Evolutionary conservation across 2,329 filamentous ascomycete species (phyloP).

Genomic region (Phaeosphaeriaceae sp.): DNA sequence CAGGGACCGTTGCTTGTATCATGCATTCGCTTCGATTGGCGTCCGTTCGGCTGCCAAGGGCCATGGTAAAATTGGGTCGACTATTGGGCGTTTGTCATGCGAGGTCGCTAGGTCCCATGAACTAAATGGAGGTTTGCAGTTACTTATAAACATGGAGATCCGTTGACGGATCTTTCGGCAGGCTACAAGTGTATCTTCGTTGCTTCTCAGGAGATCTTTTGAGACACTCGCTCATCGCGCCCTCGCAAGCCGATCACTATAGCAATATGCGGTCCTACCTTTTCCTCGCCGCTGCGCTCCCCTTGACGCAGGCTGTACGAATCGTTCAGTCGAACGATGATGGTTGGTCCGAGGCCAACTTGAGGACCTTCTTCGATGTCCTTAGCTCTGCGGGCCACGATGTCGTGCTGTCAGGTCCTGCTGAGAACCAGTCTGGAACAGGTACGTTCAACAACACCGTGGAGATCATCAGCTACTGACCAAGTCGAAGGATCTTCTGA

Average conservation of each 20-base stretch:
- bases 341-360: slow-evolving; percentile 74
- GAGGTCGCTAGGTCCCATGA: neutral
- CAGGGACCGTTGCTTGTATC: slow-evolving; percentile 10
- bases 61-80: neutral
- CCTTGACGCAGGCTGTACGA: slow-evolving; percentile 36
- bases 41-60: slow-evolving; percentile 6
- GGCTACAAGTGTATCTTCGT: neutral
- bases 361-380: slow-evolving; percentile 65
- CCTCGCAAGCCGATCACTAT: slow-evolving; percentile 44
- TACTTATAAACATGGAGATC: slow-evolving; percentile 1
- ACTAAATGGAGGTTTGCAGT: neutral
- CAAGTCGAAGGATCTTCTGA: slow-evolving; percentile 60
- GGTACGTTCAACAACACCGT: slow-evolving; percentile 50
- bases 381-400: slow-evolving; percentile 64
- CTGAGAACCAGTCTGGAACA: slow-evolving; percentile 69
- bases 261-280: slow-evolving; percentile 34
- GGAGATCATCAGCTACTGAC: neutral
- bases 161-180: neutral
- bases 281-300: slow-evolving; percentile 32
- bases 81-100: slow-evolving; percentile 2
- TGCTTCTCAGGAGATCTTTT: neutral
- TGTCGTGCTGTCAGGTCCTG: slow-evolving; percentile 70
- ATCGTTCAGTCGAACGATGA: slow-evolving; percentile 72
- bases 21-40: neutral
- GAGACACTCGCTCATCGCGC: slow-evolving; percentile 6